Evolutionary conservation across 768 basidiomycete species (phyloP).

Genomic region (Naganishia onofrii): DNA sequence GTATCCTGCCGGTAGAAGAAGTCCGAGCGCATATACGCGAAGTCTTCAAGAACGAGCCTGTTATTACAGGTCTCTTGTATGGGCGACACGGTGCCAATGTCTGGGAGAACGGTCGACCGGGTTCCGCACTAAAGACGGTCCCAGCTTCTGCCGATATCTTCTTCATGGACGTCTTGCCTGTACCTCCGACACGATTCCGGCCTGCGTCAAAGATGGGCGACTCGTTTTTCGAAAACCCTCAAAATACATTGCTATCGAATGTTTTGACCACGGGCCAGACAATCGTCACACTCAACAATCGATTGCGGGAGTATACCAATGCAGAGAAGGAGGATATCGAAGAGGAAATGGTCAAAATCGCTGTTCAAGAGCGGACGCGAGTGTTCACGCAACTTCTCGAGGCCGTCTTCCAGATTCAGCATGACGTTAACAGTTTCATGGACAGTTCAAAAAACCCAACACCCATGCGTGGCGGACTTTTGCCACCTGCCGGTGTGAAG

Average conservation of each 20-base stretch:
- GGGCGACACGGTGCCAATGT: constrained; percentile 76
- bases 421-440: constrained; percentile 94
- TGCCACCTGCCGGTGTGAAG: constrained; percentile 90
- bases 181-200: constrained; percentile 91
- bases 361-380: constrained; percentile 57
- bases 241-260: constrained; percentile 82
- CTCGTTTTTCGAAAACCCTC: constrained; percentile 89
- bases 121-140: constrained; percentile 48
- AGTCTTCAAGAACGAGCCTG: constrained; percentile 75
- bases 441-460: constrained; percentile 93
- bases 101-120: constrained; percentile 20
- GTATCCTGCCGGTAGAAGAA: constrained; percentile 85
- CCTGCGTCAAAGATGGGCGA: constrained; percentile 90
- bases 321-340: constrained; percentile 39
- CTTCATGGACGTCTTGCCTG: constrained; percentile 87
- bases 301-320: constrained; percentile 52
- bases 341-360: constrained; percentile 56
- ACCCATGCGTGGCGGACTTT: constrained; percentile 76
- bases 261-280: constrained; percentile 77
- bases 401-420: constrained; percentile 79
- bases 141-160: constrained; percentile 82
- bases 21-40: constrained; percentile 88
- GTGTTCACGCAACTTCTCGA: constrained; percentile 72
- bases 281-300: constrained; percentile 64
- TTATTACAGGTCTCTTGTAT: constrained; percentile 82